Conservation (phyloP, 1,139 yeast genomes). For the Meyerozyma elateridarum region DNA sequence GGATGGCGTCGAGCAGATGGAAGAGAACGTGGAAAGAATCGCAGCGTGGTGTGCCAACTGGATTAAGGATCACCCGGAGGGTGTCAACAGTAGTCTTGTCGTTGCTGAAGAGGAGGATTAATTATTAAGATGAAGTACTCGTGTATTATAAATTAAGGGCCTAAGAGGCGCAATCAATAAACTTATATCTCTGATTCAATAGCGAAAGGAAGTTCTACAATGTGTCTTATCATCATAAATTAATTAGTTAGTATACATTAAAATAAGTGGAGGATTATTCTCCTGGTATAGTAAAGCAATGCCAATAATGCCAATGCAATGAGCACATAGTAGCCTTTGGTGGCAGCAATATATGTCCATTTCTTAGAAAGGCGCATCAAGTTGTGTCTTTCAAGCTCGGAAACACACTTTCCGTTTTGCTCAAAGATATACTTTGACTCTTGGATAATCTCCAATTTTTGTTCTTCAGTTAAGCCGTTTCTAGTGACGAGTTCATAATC, state of each 20-base stretch:
- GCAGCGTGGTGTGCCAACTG: slow-evolving; percentile 71
- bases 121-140: too few relatives aligned
- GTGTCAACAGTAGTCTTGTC: slow-evolving; percentile 34
- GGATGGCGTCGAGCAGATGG: slow-evolving; percentile 70
- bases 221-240: too few relatives aligned
- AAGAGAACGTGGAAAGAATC: slow-evolving; percentile 72
- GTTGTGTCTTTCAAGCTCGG: slow-evolving; percentile 65
- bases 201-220: too few relatives aligned
- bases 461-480: slow-evolving; percentile 58
- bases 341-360: slow-evolving; percentile 51
- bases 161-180: too few relatives aligned
- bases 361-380: slow-evolving; percentile 50
- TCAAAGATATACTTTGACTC: slow-evolving; percentile 65
- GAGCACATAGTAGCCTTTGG: slow-evolving; percentile 42
- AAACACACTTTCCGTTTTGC: slow-evolving; percentile 55
- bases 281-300: slow-evolving; percentile 25
- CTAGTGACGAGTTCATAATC: slow-evolving; percentile 77
- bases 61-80: slow-evolving; percentile 46
- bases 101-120: too few relatives aligned
- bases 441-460: slow-evolving; percentile 64
- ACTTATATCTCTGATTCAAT: too few relatives aligned
- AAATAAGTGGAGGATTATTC: slow-evolving; percentile 16
- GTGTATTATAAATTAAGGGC: too few relatives aligned
- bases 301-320: slow-evolving; percentile 22
- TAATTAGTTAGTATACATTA: too few relatives aligned